These are phyloP conservation scores for Hysterium pulicare DNA, from an alignment of 2,329 filamentous ascomycete genomes.

Conservation along the genomic window DNA sequence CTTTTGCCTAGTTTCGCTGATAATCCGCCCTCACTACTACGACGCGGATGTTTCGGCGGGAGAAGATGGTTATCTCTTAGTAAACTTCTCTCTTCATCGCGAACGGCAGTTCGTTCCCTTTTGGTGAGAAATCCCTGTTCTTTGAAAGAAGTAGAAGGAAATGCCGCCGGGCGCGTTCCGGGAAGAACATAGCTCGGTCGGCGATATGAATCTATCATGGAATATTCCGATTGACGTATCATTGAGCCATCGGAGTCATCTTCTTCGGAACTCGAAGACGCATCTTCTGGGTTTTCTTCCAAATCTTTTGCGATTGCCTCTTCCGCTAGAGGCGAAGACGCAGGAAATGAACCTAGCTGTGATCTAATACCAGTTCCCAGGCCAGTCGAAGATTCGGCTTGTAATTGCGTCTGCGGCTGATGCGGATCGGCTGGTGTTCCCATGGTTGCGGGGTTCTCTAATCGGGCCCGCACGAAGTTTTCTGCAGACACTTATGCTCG, in stretches of 20 bases:
- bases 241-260: slow-evolving; percentile 49
- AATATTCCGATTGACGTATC: slow-evolving; percentile 37
- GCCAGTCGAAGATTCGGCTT: neutral
- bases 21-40: slow-evolving; percentile 25
- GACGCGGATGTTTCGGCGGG: slow-evolving; percentile 48
- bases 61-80: slow-evolving; percentile 60
- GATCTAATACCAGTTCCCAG: slow-evolving; percentile 9
- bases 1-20: slow-evolving; percentile 23
- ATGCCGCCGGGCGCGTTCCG: slow-evolving; percentile 66
- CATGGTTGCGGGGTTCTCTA: slow-evolving; percentile 1
- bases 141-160: slow-evolving; percentile 56
- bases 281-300: slow-evolving; percentile 41
- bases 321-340: slow-evolving; percentile 34
- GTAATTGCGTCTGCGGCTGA: neutral
- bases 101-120: slow-evolving; percentile 52
- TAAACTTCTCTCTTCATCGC: slow-evolving; percentile 57
- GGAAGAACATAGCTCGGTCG: slow-evolving; percentile 74
- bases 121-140: slow-evolving; percentile 48
- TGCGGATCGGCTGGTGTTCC: no score
- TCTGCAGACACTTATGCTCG: no score
- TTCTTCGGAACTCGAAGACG: slow-evolving; percentile 62
- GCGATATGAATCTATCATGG: slow-evolving; percentile 66
- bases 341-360: slow-evolving; percentile 28
- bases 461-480: neutral
- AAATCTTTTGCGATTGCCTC: slow-evolving; percentile 37